These are phyloP conservation scores for Skeletonema marinoi DNA, from an alignment of 108 stramenopile genomes.

Conservation along the genomic window DNA sequence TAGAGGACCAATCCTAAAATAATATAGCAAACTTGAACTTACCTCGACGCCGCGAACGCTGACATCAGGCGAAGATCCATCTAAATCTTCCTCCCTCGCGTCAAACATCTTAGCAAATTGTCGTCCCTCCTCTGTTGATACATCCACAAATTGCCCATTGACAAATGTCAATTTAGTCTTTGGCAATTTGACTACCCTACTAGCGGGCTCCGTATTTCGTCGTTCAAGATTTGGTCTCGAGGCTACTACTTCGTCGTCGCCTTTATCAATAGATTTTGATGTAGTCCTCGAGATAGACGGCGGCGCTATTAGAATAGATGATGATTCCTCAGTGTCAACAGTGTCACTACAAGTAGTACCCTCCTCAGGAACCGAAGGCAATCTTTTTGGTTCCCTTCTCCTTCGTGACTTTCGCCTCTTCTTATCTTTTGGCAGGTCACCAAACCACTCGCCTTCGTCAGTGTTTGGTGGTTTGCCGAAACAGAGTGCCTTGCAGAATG, in stretches of 20 bases:
- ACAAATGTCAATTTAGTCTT: conserved; percentile 30
- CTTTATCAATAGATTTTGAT: background rate
- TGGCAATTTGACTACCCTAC: conserved; percentile 1
- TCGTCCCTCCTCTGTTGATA: conserved; percentile 29
- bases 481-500: background rate
- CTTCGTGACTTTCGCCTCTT: conserved; percentile 3
- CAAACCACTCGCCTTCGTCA: conserved; percentile 43
- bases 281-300: background rate
- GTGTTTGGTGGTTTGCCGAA: background rate
- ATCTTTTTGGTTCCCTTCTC: background rate
- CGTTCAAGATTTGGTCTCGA: background rate
- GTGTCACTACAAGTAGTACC: background rate
- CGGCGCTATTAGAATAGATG: background rate
- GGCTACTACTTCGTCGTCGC: background rate
- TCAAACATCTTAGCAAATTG: conserved; percentile 6
- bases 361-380: conserved; percentile 35
- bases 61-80: background rate
- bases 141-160: conserved; percentile 44
- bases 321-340: background rate
- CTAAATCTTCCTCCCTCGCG: conserved; percentile 1
- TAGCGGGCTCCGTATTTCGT: background rate
- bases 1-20: background rate
- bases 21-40: background rate
- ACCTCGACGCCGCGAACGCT: conserved; percentile 15
- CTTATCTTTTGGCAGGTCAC: conserved; percentile 16